Percentiles rank a stretch among this genome's conserved stretches.
phyloP scores from a whole-genome alignment of 2,329 filamentous ascomycete species.

The Aspergillus costaricaensis region DNA sequence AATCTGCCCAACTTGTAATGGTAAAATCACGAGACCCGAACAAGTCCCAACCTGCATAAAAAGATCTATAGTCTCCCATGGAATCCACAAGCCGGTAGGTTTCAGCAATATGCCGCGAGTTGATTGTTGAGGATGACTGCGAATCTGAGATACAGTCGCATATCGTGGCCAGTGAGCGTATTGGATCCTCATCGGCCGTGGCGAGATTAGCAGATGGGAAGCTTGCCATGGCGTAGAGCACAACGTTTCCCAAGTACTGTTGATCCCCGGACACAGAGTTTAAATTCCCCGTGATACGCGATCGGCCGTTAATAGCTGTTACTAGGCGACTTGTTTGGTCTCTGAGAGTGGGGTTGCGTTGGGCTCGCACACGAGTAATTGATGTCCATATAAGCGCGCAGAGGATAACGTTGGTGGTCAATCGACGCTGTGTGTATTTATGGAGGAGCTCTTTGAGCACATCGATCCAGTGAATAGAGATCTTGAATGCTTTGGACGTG shows the following conservation, averaged over 20 bases:
- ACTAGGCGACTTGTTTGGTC: neutral
- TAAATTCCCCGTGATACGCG: neutral
- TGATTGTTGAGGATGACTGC: neutral
- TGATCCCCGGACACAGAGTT: neutral
- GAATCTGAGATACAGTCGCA: conserved; percentile 2
- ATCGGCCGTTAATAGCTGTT: conserved; percentile 10
- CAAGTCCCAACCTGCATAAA: conserved; percentile 16
- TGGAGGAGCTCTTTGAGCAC: neutral
- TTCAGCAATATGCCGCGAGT: conserved; percentile 8
- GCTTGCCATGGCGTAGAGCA: conserved; percentile 1
- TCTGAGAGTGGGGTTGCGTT: neutral
- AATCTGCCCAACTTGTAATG: conserved; percentile 19
- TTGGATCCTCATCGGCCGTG: neutral
- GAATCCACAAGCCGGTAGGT: conserved; percentile 2
- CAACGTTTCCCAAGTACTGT: conserved; percentile 5
- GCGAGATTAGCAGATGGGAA: neutral
- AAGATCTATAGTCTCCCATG: neutral
- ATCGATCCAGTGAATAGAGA: conserved; percentile 3
- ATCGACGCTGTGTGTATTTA: neutral
- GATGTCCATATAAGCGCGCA: conserved; percentile 17
- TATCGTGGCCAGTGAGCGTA: neutral
- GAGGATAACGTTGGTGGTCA: conserved; percentile 12
- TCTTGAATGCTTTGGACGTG: conserved; percentile 8
- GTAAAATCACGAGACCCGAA: conserved; percentile 17
- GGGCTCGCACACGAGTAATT: conserved; percentile 12